Evolutionary conservation across 148 eudicot genomes (phyloP).

Genomic region (Fagopyrum homotropicum): DNA sequence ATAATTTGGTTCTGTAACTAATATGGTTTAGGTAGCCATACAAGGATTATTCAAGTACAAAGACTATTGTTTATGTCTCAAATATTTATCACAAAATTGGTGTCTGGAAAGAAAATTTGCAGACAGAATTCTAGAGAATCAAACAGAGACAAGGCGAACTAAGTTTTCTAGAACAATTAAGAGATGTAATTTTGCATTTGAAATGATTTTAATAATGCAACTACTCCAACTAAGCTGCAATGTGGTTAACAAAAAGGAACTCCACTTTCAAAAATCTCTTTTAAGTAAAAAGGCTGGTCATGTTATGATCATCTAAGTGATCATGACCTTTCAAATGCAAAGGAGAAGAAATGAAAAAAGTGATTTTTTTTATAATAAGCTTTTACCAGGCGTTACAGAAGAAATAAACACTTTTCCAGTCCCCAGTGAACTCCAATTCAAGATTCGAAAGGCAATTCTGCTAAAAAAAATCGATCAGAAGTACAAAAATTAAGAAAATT

Average conservation of each 20-base stretch:
- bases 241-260: slow-evolving; percentile 8
- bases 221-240: not conserved
- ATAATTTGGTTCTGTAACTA: not conserved
- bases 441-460: not conserved
- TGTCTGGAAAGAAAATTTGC: not conserved
- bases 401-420: slow-evolving; percentile 4
- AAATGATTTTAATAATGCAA: not conserved
- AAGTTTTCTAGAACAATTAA: not conserved
- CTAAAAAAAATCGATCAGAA: not conserved
- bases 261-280: slow-evolving; percentile 1
- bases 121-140: not conserved
- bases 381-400: not conserved
- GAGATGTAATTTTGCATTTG: not conserved
- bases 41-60: not conserved
- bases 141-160: not conserved
- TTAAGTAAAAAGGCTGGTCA: not conserved
- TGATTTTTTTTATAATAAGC: not conserved
- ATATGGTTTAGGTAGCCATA: slow-evolving; percentile 5
- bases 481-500: not conserved
- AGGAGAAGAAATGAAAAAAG: not conserved
- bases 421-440: not conserved
- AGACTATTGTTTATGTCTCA: not conserved
- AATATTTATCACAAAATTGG: too few relatives aligned
- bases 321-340: not conserved
- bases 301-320: slow-evolving; percentile 4